Base-by-base conservation (phyloP, 2,329 filamentous ascomycete species). In the Aspergillus tubingensis region DNA sequence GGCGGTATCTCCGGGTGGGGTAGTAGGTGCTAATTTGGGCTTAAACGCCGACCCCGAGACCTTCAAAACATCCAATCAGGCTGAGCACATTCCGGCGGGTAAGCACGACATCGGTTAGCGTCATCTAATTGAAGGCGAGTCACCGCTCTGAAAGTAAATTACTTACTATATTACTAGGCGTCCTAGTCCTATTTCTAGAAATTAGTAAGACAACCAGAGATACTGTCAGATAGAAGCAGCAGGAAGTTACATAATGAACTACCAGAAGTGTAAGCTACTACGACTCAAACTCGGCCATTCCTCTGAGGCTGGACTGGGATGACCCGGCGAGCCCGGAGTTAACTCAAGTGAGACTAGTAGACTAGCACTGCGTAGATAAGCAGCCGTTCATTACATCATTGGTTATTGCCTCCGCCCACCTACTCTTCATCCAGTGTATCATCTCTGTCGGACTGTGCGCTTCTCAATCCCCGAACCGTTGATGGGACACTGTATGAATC, bases 301-400 rank as follows among this genome's bases (percentile, higher is more conserved):
- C 11, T 32, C 30, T 32, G 10, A 32, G 30, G 30, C 30, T 32
- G 30, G 30, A 30, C 27, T 30, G 27, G 27, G 27, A 15, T 36
- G 11, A 36, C 6, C 32, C 25, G 25, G 25, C 25, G 25, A 27
- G 25, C 8, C 25, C 32, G 32, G 32, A 36, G 32, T 36, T 36
- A 36, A 32, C 30, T 32, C 25, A 8, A 25, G 25, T 25, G 10
- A 30, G 8, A 30, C 27, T 25, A 30, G 8, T 30, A 30, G 27
- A 32, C 30, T 13, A 32, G 30, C 11, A 36, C 32, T 13, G 32
- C 32, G 32, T 13, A 36, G 47, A 50, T 50, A 25, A 30, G 47
- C 47, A 27, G 47, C 47, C 47, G 17, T 10, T 50, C 47, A 50
- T 50, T 50, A 50, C 47, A 50, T 50, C 47, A 50, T 50, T 30